phyloP scores from a whole-genome alignment of 371 early-diverging fungal species.

The Dichotomocladium elegans region DNA sequence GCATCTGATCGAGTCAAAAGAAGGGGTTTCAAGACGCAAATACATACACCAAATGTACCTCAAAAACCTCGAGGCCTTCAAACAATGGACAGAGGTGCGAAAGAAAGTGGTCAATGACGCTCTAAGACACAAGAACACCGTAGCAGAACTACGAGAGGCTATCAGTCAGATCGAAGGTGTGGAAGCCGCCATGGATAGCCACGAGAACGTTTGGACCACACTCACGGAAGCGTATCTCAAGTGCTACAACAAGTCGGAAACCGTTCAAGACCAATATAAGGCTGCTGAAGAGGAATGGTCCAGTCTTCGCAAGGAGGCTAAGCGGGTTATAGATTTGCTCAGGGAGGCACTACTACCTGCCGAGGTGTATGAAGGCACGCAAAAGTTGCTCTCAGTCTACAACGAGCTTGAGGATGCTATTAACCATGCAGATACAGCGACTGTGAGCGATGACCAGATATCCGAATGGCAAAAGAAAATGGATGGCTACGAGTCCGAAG shows the following conservation, averaged over 20 bases:
- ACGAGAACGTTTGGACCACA: slow-evolving; percentile 16
- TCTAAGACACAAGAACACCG: not conserved
- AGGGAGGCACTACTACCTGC: slow-evolving; percentile 13
- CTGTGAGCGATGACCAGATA: slow-evolving; percentile 23
- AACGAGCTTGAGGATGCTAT: not conserved
- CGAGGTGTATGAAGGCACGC: slow-evolving; percentile 5
- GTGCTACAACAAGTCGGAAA: slow-evolving; percentile 15
- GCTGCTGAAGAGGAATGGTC: slow-evolving; percentile 4
- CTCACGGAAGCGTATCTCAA: slow-evolving; percentile 20
- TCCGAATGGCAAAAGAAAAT: slow-evolving; percentile 35
- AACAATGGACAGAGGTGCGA: slow-evolving; percentile 30
- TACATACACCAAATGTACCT: slow-evolving; percentile 23
- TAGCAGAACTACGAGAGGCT: slow-evolving; percentile 20
- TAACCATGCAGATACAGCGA: not conserved
- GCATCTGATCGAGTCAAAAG: slow-evolving; percentile 31
- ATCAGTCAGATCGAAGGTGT: slow-evolving; percentile 23
- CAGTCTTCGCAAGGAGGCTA: slow-evolving; percentile 1
- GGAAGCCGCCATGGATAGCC: slow-evolving; percentile 22
- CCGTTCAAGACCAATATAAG: slow-evolving; percentile 11
- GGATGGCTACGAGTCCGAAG: slow-evolving; percentile 23
- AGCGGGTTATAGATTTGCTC: not conserved
- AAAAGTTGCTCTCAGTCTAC: not conserved
- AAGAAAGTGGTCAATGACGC: slow-evolving; percentile 9
- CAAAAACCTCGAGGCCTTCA: slow-evolving; percentile 23
- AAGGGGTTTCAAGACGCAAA: slow-evolving; percentile 32